phyloP scores from a whole-genome alignment of 331 rosid species.

The Rhamnella rubrinervis region DNA sequence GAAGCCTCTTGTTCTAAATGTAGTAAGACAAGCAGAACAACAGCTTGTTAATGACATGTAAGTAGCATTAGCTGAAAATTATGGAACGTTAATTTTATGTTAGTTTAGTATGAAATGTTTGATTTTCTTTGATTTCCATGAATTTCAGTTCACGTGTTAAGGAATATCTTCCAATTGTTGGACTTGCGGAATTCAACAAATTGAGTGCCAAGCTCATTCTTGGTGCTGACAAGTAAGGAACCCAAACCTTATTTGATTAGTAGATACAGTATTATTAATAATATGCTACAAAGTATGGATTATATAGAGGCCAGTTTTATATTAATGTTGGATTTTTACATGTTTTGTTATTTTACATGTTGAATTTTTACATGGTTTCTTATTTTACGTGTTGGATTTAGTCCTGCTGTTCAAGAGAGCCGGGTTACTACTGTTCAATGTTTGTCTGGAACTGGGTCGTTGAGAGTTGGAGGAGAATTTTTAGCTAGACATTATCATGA shows the following conservation, averaged over 20 bases:
- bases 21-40: constrained; percentile 78
- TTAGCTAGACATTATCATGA: constrained; percentile 90
- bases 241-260: background rate
- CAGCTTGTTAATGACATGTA: constrained; percentile 67
- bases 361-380: background rate
- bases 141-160: constrained; percentile 72
- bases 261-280: background rate
- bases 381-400: constrained; percentile 28
- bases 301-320: too few species aligned
- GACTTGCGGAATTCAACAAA: constrained; percentile 85
- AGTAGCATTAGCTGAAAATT: background rate
- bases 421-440: constrained; percentile 85
- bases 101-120: constrained; percentile 1
- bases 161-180: constrained; percentile 89
- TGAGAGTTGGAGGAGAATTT: constrained; percentile 98
- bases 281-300: too few species aligned
- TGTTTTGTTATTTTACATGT: too few species aligned
- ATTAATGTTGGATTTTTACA: background rate
- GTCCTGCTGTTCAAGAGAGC: constrained; percentile 89
- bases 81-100: background rate
- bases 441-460: constrained; percentile 96
- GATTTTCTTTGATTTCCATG: constrained; percentile 7
- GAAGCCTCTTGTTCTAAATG: constrained; percentile 92
- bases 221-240: constrained; percentile 77
- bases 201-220: constrained; percentile 92